Conservation (phyloP, 441 rosid species). For the Breynia disticha region DNA sequence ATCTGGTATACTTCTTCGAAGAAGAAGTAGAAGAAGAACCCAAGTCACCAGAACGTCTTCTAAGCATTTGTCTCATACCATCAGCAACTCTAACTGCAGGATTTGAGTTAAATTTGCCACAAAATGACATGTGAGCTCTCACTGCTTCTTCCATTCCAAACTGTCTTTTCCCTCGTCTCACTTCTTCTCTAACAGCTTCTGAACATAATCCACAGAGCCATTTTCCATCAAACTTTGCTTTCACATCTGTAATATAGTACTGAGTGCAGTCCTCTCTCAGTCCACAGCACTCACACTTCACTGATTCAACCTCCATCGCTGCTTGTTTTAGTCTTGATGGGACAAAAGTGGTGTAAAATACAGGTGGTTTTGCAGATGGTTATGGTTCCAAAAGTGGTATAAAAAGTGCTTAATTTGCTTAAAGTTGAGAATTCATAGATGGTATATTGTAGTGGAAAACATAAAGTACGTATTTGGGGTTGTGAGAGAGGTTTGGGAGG, state of each 20-base stretch:
- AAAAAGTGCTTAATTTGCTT: no score
- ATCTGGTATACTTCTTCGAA: conserved; percentile 59
- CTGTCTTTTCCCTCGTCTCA: conserved; percentile 29
- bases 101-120: conserved; percentile 70
- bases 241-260: conserved; percentile 58
- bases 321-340: not conserved
- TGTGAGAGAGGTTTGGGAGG: conserved; percentile 7
- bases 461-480: not conserved
- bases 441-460: not conserved
- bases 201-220: conserved; percentile 97
- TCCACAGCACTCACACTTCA: conserved; percentile 82
- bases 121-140: conserved; percentile 84
- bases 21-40: conserved; percentile 41
- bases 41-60: conserved; percentile 70
- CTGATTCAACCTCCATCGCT: conserved; percentile 68
- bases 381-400: not conserved
- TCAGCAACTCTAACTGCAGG: conserved; percentile 91
- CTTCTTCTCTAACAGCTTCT: conserved; percentile 83
- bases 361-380: not conserved
- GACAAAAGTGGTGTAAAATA: not conserved
- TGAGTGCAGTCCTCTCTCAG: conserved; percentile 89
- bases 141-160: conserved; percentile 72
- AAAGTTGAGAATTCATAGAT: no score
- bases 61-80: conserved; percentile 91
- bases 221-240: conserved; percentile 73